Evolutionary conservation across 495 filamentous ascomycete genomes (phyloP).

Genomic region (Penicillium coffeae): DNA sequence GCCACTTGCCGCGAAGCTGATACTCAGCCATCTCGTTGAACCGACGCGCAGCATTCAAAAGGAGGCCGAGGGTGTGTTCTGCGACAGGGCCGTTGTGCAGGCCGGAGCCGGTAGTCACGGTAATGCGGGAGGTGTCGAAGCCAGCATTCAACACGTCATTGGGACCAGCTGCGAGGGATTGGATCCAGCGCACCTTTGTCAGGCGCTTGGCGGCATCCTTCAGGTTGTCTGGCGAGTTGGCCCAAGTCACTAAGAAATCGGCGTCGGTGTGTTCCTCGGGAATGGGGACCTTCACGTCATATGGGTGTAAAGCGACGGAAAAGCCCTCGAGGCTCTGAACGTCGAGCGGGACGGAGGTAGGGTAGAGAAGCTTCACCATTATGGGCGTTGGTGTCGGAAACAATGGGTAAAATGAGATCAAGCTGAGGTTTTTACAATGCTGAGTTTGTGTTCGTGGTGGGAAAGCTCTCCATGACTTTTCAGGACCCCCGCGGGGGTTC

Average conservation of each 20-base stretch:
- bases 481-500: background rate
- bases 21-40: constrained; percentile 58
- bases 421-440: background rate
- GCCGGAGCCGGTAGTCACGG: constrained; percentile 54
- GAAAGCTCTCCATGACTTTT: background rate
- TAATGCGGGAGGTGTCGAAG: constrained; percentile 42
- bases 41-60: constrained; percentile 46
- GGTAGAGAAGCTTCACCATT: constrained; percentile 60
- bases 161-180: constrained; percentile 57
- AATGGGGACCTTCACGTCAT: constrained; percentile 51
- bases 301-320: constrained; percentile 46
- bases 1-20: constrained; percentile 51
- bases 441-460: background rate
- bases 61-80: constrained; percentile 53
- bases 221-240: constrained; percentile 51
- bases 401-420: background rate
- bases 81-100: constrained; percentile 59
- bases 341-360: constrained; percentile 53
- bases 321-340: constrained; percentile 48
- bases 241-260: constrained; percentile 54
- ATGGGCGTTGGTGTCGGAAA: background rate
- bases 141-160: constrained; percentile 58
- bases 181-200: constrained; percentile 55
- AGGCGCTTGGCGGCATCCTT: constrained; percentile 44
- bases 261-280: constrained; percentile 51